Evolutionary conservation across 441 rosid genomes (phyloP), one percentile per base, ranked within the genome.

Genomic region (Arabidopsis hybrid): DNA sequence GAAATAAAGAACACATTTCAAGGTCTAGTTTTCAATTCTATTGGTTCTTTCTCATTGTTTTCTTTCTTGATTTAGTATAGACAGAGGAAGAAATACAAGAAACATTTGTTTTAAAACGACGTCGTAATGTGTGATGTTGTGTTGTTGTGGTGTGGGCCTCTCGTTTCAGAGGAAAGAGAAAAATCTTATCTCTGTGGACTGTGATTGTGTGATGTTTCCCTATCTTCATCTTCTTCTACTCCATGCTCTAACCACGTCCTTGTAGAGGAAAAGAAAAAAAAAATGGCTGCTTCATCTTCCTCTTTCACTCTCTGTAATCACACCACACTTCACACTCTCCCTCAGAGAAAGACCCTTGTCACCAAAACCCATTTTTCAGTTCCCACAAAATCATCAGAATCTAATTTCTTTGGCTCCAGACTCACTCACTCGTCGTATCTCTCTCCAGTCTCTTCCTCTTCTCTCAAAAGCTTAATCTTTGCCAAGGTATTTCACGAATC

Each of bases 401-500:
- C 97, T 55, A 90, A 83, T 69, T 90, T 90, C 68, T 74, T 69
- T 74, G 97, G 99, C 75, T 81, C 84, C 69, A 79, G 60, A 63
- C 61, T 89, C 58, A 86, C 91, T 63, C 74, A 69, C 69, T 72
- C 88, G 17, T 38, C 85, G 71, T 72, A 83, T 60, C 36, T 51
- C 53, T 42, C 88, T 5, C 6, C 73, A 61, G 78, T 84, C 51
- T 51, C 73, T 52, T 73, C 85, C 2, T 11, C 1, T 81, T 70
- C 77, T 36, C 13, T 73, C 18, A 95, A 82, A 83, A 71, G 58
- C 31, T 46, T 81, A 69, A 76, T 95, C 78, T 72, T 68, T 78
- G 96, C 97, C 49, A 88, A 92, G 97, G 99, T 95, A 84, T 83
- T 86, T 77, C 58, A 14, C 0, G 4, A 60, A 31, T 39, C 61